Percentiles rank a stretch among this genome's conserved stretches.
Conservation (phyloP, 2,329 filamentous ascomycete species). For the Trichophyton simii region DNA sequence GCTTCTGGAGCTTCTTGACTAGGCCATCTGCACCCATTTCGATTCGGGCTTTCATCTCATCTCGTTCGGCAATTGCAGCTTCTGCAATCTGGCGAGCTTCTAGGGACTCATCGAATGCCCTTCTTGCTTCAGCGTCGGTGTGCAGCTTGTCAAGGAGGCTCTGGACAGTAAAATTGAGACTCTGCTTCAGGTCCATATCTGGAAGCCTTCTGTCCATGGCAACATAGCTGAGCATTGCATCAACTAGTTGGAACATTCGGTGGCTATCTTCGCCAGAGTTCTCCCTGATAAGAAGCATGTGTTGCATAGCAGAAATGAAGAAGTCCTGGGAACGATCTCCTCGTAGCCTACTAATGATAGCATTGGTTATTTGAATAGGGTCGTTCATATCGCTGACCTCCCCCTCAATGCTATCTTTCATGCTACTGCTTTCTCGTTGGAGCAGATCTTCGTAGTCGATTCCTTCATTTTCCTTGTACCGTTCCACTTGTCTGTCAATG, state of each 20-base stretch:
- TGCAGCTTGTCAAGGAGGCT: conserved; percentile 89
- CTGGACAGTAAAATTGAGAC: conserved; percentile 93
- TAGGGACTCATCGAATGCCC: conserved; percentile 80
- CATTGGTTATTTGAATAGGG: conserved; percentile 84
- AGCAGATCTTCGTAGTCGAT: conserved; percentile 98
- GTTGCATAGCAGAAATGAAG: conserved; percentile 88
- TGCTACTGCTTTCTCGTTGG: conserved; percentile 78
- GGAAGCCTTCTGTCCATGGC: conserved; percentile 93
- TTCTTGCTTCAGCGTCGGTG: conserved; percentile 86
- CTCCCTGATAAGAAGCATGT: conserved; percentile 82
- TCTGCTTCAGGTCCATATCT: conserved; percentile 96
- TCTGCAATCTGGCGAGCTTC: conserved; percentile 89
- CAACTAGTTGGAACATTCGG: conserved; percentile 93
- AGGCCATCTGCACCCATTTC: conserved; percentile 87
- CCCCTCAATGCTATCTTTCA: conserved; percentile 74
- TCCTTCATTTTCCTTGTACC: conserved; percentile 83
- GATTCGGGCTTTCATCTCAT: conserved; percentile 81
- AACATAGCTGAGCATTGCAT: conserved; percentile 98
- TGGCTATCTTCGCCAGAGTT: conserved; percentile 84
- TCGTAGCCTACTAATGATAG: conserved; percentile 71
- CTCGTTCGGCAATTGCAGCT: conserved; percentile 86
- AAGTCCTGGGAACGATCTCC: conserved; percentile 86
- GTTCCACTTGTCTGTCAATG: conserved; percentile 95
- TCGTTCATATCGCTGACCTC: conserved; percentile 88
- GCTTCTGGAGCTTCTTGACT: conserved; percentile 82